phyloP scores from a whole-genome alignment of 345 rosid genomes.

The Xanthoceras sorbifolium region DNA sequence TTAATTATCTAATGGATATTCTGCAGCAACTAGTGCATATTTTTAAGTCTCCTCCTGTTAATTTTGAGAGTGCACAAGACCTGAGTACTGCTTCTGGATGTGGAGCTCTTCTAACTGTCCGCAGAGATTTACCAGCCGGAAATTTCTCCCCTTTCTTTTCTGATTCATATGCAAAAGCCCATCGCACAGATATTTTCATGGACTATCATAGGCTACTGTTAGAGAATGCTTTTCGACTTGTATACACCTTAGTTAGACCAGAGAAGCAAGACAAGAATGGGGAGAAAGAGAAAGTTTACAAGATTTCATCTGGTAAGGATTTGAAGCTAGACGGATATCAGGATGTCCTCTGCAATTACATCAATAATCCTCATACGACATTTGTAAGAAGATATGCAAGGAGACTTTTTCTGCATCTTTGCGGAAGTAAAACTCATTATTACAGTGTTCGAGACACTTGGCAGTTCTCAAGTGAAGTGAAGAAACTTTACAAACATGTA shows the following conservation, averaged over 20 bases:
- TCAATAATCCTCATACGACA: slow-evolving; percentile 90
- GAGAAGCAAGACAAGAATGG: slow-evolving; percentile 95
- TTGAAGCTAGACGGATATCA: slow-evolving; percentile 94
- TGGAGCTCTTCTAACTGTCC: slow-evolving; percentile 84
- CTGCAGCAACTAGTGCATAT: slow-evolving; percentile 88
- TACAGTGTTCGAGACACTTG: slow-evolving; percentile 93
- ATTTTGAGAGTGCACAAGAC: slow-evolving; percentile 63
- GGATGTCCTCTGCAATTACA: slow-evolving; percentile 96
- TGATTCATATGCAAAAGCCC: slow-evolving; percentile 97
- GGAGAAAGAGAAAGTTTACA: slow-evolving; percentile 81
- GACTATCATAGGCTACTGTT: slow-evolving; percentile 89
- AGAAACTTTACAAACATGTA: slow-evolving; percentile 77
- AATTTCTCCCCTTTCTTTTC: slow-evolving; percentile 96
- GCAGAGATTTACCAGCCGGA: slow-evolving; percentile 93
- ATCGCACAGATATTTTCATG: slow-evolving; percentile 75
- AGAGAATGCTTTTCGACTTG: slow-evolving; percentile 91
- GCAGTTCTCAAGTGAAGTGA: slow-evolving; percentile 94
- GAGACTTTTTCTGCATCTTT: slow-evolving; percentile 93
- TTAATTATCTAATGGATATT: slow-evolving; percentile 91
- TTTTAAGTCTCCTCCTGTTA: slow-evolving; percentile 71
- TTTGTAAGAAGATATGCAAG: slow-evolving; percentile 97
- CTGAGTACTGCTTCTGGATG: slow-evolving; percentile 81
- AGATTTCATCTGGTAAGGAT: slow-evolving; percentile 64
- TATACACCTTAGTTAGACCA: slow-evolving; percentile 92
- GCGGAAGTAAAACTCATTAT: slow-evolving; percentile 97